Evolutionary conservation across 225 moss, liverwort and hornwort genomes (phyloP).

Genomic region (Takakia lepidozioides): DNA sequence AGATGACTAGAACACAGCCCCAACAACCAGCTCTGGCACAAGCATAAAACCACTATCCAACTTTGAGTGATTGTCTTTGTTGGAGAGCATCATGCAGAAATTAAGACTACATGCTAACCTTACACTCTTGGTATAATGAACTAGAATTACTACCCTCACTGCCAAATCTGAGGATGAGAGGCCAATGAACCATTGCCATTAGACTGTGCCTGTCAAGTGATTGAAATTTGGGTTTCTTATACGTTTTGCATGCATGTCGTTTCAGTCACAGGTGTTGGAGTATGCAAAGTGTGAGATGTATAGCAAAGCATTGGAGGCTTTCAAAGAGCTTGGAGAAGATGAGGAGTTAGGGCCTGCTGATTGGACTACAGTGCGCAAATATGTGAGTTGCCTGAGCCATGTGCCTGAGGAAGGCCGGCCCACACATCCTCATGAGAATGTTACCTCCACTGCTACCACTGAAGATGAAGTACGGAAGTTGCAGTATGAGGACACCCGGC

Average conservation of each 20-base stretch:
- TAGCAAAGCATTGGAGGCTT: slow-evolving; percentile 70
- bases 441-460: slow-evolving; percentile 21
- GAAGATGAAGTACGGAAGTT: slow-evolving; percentile 36
- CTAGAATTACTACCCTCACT: no score
- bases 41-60: no score
- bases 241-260: slow-evolving; percentile 3
- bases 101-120: no score
- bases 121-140: no score
- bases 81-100: no score
- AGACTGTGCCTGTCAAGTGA: no score
- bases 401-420: slow-evolving; percentile 14
- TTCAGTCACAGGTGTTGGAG: slow-evolving; percentile 59
- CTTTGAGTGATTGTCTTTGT: no score
- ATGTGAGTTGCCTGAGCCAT: slow-evolving; percentile 51
- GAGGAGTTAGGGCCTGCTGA: slow-evolving; percentile 93
- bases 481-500: slow-evolving; percentile 67
- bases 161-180: no score
- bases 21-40: no score
- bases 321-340: slow-evolving; percentile 83
- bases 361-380: slow-evolving; percentile 64
- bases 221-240: no score
- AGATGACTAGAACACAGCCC: no score
- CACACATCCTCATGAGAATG: slow-evolving; percentile 62
- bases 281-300: slow-evolving; percentile 79
- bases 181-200: no score